Evolutionary conservation across 2,329 filamentous ascomycete genomes (phyloP), one percentile per base, ranked within the genome.

Genomic region (Calonectria fujianensis): DNA sequence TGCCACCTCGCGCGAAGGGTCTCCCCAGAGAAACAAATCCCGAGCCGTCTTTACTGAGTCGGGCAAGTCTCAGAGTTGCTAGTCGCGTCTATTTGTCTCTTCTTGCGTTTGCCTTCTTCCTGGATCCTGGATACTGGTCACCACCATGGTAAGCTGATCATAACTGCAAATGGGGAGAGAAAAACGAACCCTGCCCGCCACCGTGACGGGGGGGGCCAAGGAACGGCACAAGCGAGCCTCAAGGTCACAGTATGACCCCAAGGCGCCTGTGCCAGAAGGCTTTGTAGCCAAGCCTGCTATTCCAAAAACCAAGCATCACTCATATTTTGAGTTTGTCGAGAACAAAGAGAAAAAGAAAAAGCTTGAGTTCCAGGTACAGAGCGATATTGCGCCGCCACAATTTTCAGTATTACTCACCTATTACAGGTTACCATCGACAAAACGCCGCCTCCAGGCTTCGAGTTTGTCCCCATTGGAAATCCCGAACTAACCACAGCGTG

Each of bases 261-360:
- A 80, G 63, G 83, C 82, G 45, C 83, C 85, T 71, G 77, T 83
- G 74, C 84, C 83, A 18, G 74, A 80, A 32, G 82, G 80, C 64
- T 82, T 87, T 68, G 83, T 85, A 66, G 85, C 85, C 61, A 87
- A 85, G 74, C 85, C 83, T 59, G 77, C 83, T 32, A 72, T 84
- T 18, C 84, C 88, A 45, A 90, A 87, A 74, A 84, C 87, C 54
- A 91, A 91, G 80, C 90, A 93, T 82, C 89, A 90, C 77, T 89
- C 90, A 18, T 93, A 92, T 80, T 92, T 91, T 79, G 91, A 93
- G 83, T 88, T 92, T 75, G 89, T 92, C 74, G 90, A 93, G 79
- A 93, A 93, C 80, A 88, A 88, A 73, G 89, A 93, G 77, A 91
- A 90, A 82, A 93, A 92, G 83, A 91, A 91, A 84, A 93, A 91